Conservation (phyloP, 331 rosid genomes). For the Malus hybrid region DNA sequence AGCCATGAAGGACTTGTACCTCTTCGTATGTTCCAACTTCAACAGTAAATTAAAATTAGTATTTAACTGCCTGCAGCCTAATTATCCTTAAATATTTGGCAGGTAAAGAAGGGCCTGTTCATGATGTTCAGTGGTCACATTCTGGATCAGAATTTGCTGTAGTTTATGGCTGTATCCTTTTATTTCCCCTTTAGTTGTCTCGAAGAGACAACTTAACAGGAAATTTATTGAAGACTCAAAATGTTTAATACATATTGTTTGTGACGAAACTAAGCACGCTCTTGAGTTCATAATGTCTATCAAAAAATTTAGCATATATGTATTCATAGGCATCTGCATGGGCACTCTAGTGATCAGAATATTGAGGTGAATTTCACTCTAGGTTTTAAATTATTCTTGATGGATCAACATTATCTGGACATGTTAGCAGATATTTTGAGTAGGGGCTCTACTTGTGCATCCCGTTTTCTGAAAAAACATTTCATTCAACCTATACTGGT, state of each 20-base stretch:
- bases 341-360: neutral
- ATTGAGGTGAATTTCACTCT: neutral
- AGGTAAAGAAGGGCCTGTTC: constrained; percentile 97
- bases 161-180: constrained; percentile 97
- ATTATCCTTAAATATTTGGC: constrained; percentile 23
- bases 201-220: neutral
- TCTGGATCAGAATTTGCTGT: constrained; percentile 84
- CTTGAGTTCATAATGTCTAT: neutral
- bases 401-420: neutral
- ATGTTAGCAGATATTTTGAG: neutral
- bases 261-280: neutral
- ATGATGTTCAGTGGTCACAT: constrained; percentile 87
- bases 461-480: neutral
- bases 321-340: neutral
- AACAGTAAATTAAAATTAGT: neutral
- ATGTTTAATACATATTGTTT: neutral
- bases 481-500: neutral
- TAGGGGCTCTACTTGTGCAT: neutral
- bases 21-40: constrained; percentile 57
- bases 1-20: constrained; percentile 77
- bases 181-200: neutral
- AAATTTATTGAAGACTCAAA: neutral
- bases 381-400: neutral
- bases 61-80: neutral
- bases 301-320: neutral